phyloP scores from a whole-genome alignment of 768 basidiomycete genomes.

The Kwoniella botswanensis region DNA sequence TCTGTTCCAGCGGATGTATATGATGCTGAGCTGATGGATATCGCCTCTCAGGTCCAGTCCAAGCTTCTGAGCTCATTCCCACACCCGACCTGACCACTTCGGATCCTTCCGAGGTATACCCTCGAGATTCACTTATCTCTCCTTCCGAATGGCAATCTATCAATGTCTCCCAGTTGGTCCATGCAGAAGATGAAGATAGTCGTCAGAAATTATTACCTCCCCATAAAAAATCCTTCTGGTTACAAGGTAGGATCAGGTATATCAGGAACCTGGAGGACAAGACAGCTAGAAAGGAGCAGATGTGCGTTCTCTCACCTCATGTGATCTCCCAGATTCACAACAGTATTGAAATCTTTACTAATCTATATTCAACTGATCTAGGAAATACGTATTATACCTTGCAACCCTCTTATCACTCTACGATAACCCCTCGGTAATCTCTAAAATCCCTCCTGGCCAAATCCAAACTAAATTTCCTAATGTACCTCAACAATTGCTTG shows the following conservation, averaged over 20 bases:
- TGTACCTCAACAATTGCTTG: conserved; percentile 70
- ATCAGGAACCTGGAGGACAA: conserved; percentile 30
- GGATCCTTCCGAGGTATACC: conserved; percentile 68
- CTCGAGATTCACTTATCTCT: conserved; percentile 72
- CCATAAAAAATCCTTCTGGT: conserved; percentile 69
- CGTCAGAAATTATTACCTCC: conserved; percentile 66
- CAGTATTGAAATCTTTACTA: too few relatives aligned
- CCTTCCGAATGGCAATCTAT: conserved; percentile 79
- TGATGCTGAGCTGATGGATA: neutral
- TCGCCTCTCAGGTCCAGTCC: conserved; percentile 25
- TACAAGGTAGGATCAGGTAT: conserved; percentile 62
- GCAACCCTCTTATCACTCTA: conserved; percentile 70
- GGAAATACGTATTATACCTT: conserved; percentile 74
- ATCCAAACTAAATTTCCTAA: conserved; percentile 59
- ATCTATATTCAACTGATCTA: neutral
- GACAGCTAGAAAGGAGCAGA: conserved; percentile 58
- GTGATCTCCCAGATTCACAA: neutral
- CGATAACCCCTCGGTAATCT: conserved; percentile 20
- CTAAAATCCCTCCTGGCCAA: conserved; percentile 31
- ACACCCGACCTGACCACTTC: conserved; percentile 70
- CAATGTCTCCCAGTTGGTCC: conserved; percentile 65
- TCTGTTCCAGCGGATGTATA: neutral
- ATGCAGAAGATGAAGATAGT: conserved; percentile 63
- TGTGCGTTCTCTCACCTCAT: conserved; percentile 62
- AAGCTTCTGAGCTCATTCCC: conserved; percentile 72